Base-by-base conservation (phyloP, 768 basidiomycete genomes). In the Xerocomellus dryophilus region DNA sequence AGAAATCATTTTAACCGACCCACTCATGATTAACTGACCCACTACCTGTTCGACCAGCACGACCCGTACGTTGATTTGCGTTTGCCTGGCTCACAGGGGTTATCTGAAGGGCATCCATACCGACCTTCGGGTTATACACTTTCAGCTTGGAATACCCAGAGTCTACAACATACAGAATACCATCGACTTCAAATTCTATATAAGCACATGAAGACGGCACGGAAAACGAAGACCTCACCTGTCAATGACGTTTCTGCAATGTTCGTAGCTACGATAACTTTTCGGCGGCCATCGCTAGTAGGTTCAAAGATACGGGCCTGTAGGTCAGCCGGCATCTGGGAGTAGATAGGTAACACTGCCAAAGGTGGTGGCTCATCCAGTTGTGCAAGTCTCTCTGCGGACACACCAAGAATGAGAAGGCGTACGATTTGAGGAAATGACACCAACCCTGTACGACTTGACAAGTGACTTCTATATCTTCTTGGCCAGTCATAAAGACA, bases 401-500 rank as follows among this genome's bases (percentile, higher is more conserved):
- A 23, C 32, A 52, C 15, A 54, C 35, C 47, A 47, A 29, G n/a
- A 29, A 50, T 45, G 35, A 49, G 15, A 15, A 47, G 15, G 39
- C 17, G 8, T 2, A 25, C 14, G 6, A n/a, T 15, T 4, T 10
- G 8, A 43, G 12, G 35, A 27, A 23, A 42, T 17, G 25, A 29
- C 5, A 66, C 80, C 43, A 47, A 93, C 94, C 94, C 71, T 88
- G 82, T 18, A 98, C 77, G 31, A 98, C 96, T 65, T 92, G 89
- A 67, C 97, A 99, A 11, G 94, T 98, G 29, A 93, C 81, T 72
- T 98, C 96, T 56, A 99, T 99, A 69, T 99, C 96, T 73, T 98
- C 97, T 74, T 98, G 97, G 35, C 97, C 97, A 25, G 97, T 99
- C 96, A 98, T 98, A 72, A 99, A 99, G 23, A 98, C 93, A 39